A percentile compares a stretch with the other conserved stretches of the same genome.
Evolutionary conservation across 169 alveolate genomes (phyloP).

Genomic region (Plasmodium gaboni): DNA sequence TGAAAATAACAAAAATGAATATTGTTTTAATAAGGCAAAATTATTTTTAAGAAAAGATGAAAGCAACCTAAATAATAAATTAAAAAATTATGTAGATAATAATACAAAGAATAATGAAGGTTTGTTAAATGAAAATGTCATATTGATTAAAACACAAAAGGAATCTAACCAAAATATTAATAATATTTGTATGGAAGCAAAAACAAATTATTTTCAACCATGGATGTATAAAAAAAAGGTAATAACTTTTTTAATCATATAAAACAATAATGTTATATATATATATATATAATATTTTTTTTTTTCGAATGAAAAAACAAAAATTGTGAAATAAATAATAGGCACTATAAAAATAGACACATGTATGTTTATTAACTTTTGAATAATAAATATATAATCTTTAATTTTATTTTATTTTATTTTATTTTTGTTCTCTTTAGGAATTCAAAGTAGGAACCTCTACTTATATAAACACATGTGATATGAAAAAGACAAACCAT

Average conservation of each 20-base stretch:
- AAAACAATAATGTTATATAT: too few relatives aligned
- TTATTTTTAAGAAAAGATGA: conserved; percentile 8
- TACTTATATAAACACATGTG: conserved; percentile 1
- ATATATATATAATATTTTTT: too few relatives aligned
- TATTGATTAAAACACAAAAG: conserved; percentile 2
- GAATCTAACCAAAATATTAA: conserved; percentile 8
- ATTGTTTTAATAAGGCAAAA: conserved; percentile 2
- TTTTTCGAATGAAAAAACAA: too few relatives aligned
- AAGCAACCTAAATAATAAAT: conserved; percentile 4
- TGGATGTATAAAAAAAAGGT: conserved; percentile 22
- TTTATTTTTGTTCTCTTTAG: conserved; percentile 15
- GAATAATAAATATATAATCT: too few relatives aligned
- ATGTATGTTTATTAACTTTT: too few relatives aligned
- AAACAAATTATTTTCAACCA: conserved; percentile 15
- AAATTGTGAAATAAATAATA: too few relatives aligned
- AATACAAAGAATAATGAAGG: conserved; percentile 20
- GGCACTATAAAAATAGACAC: too few relatives aligned
- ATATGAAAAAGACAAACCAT: conserved; percentile 16
- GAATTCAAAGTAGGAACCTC: conserved; percentile 8
- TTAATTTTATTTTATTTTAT: too few relatives aligned
- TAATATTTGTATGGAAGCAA: conserved; percentile 3
- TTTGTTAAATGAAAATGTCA: not conserved
- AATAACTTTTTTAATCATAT: not conserved
- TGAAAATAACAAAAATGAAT: conserved; percentile 25
- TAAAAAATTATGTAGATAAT: conserved; percentile 5